These are phyloP conservation scores for Mycena vulgaris DNA, from an alignment of 768 basidiomycete species.

Conservation along the genomic window DNA sequence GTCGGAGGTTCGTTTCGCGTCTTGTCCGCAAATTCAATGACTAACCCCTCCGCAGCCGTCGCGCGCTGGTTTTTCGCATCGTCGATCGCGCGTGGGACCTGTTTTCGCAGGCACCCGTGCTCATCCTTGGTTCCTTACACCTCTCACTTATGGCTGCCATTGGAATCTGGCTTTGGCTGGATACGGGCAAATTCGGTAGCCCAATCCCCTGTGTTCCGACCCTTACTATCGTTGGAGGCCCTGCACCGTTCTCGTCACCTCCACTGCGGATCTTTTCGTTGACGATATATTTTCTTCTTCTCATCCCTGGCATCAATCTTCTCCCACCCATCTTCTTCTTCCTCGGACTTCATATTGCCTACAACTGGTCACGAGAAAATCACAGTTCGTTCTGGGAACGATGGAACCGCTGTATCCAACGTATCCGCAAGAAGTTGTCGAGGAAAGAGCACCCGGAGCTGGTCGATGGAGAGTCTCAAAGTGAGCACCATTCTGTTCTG, in stretches of 20 bases:
- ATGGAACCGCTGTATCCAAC: too few species aligned
- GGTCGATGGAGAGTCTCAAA: neutral
- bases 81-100: neutral
- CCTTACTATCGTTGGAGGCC: conserved; percentile 6
- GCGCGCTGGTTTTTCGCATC: neutral
- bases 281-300: conserved; percentile 39
- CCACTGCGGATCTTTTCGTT: conserved; percentile 34
- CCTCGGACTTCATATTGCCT: conserved; percentile 1
- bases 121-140: conserved; percentile 39
- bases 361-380: neutral
- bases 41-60: neutral
- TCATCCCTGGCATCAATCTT: conserved; percentile 42
- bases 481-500: neutral
- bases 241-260: conserved; percentile 24
- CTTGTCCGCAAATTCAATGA: neutral
- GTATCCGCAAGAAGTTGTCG: neutral
- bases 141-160: conserved; percentile 40
- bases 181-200: conserved; percentile 30
- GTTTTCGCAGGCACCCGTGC: conserved; percentile 13
- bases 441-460: neutral
- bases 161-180: conserved; percentile 41
- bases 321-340: conserved; percentile 37
- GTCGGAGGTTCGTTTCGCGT: neutral
- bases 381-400: too few species aligned
- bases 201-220: conserved; percentile 5